Evolutionary conservation across 2,329 filamentous ascomycete species (phyloP).

Genomic region (Grosmannia huntii): DNA sequence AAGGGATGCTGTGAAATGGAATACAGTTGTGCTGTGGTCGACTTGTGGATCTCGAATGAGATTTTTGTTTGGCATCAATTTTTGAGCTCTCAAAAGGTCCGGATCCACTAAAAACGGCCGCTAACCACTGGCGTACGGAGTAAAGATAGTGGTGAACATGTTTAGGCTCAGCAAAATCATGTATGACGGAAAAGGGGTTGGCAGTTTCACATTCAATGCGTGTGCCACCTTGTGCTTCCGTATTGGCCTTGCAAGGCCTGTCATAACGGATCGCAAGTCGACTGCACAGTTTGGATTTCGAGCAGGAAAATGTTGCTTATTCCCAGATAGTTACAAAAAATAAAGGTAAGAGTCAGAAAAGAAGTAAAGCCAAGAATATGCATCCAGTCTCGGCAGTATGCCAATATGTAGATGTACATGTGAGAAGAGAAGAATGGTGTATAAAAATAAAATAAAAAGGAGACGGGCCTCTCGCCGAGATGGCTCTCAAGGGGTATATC

Average conservation of each 20-base stretch:
- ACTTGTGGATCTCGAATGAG: background rate
- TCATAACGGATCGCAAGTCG: background rate
- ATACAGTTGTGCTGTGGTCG: background rate
- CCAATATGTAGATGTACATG: background rate
- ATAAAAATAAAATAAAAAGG: background rate
- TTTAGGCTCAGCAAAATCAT: too few relatives aligned
- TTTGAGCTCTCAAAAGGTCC: background rate
- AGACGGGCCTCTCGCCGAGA: background rate
- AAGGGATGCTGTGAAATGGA: background rate
- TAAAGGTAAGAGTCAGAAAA: background rate
- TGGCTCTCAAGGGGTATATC: constrained; percentile 2
- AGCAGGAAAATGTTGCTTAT: background rate
- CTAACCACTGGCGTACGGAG: background rate
- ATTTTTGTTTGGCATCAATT: background rate
- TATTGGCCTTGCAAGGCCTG: too few relatives aligned
- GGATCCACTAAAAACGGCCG: background rate
- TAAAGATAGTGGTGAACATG: background rate
- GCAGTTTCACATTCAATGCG: too few relatives aligned
- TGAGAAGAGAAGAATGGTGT: background rate
- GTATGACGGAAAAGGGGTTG: too few relatives aligned
- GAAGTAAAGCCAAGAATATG: background rate
- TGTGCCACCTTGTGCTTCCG: too few relatives aligned
- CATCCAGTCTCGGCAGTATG: background rate
- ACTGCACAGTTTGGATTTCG: background rate
- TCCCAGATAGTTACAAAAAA: background rate